These are phyloP conservation scores for Cymbopogon citratus DNA, from an alignment of 176 grass and related monocot genomes.

Conservation along the genomic window DNA sequence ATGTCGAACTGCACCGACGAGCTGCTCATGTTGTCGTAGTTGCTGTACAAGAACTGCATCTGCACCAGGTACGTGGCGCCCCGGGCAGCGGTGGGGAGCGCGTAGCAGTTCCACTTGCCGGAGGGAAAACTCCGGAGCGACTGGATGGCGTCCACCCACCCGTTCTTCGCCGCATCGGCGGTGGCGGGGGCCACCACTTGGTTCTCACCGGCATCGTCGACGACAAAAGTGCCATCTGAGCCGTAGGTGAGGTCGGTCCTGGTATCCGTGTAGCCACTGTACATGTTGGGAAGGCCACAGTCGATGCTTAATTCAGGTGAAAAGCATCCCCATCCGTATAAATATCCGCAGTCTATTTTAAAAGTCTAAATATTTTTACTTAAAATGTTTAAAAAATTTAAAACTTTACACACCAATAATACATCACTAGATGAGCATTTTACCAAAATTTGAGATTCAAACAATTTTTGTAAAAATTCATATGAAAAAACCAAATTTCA, in stretches of 20 bases:
- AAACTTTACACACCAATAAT: no score
- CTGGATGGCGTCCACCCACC: no score
- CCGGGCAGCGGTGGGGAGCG: not conserved
- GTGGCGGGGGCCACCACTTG: not conserved
- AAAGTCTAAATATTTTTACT: no score
- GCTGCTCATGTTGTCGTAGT: not conserved
- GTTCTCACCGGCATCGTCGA: not conserved
- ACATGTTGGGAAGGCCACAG: not conserved
- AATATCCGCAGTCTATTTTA: no score
- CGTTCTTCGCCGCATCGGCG: no score
- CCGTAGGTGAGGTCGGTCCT: not conserved
- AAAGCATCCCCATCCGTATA: no score
- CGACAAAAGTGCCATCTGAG: not conserved
- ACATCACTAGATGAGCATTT: no score
- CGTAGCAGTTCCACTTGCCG: not conserved
- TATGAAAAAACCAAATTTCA: no score
- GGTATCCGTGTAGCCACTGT: not conserved
- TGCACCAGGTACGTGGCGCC: not conserved
- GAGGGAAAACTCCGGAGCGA: not conserved
- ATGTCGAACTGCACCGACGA: not conserved
- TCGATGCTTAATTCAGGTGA: constrained; percentile 31
- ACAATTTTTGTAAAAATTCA: no score
- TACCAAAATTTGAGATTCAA: no score
- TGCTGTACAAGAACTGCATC: not conserved
- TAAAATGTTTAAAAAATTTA: no score